Evolutionary conservation across 1,284 basidiomycete species (phyloP), one percentile per base, ranked within the genome.

Genomic region (Naganishia albida): DNA sequence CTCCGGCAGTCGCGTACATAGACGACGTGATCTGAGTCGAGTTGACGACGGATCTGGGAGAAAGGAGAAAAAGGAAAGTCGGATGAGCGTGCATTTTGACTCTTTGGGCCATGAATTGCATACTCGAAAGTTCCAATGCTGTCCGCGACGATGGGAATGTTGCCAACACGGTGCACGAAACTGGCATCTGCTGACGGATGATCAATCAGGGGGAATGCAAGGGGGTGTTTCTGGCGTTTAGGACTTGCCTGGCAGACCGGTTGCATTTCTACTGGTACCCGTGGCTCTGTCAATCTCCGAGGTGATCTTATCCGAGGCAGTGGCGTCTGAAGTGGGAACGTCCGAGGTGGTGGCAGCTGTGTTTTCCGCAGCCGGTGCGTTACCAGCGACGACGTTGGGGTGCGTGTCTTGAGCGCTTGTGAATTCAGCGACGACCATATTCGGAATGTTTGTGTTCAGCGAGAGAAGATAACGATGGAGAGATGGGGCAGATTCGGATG

Each of bases 91-190:
- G 20, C 20, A 48, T 20, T 23, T 48, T 20, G 46, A 3, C 6
- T 48, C 42, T 16, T 3, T 23, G 43, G 18, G 20, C 4, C 4
- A 10, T 16, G 7, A 20, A 16, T 18, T 7, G 20, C 18, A 16
- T 25, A 76, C 77, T 78, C 73, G 40, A 76, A 75, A 62, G 77
- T 77, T 30, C 73, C 70, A 62, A 78, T 69, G 53, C 75, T 75
- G 70, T 78, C 78, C 67, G 78, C 76, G 46, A 80, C 71, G 66
- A 74, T 71, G 39, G 78, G 78, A 46, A 80, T 73, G 34, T 71
- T 68, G 62, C 77, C 74, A 42, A 80, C 70, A 30, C 76, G 73
- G 28, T 70, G 68, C 54, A 80, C 74, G 66, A 80, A 78, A 72
- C 77, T 73, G 73, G 77, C 75, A 62, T 72, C 78, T 78, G 65